phyloP scores from a whole-genome alignment of 495 filamentous ascomycete genomes.

The Aspergillus avenaceus region DNA sequence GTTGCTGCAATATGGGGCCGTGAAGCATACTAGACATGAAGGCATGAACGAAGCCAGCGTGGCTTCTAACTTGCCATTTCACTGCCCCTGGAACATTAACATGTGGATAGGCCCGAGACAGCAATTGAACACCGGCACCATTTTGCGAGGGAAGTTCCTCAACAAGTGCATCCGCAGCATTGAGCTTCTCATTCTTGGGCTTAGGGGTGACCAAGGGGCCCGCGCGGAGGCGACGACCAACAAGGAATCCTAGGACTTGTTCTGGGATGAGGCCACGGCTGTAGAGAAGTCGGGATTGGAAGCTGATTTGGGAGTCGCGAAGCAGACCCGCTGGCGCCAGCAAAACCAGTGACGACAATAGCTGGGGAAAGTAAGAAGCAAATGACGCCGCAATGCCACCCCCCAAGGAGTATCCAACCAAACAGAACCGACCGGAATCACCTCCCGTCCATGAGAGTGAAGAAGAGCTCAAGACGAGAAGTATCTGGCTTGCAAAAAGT shows the following conservation, averaged over 20 bases:
- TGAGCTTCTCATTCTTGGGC: slow-evolving; percentile 28
- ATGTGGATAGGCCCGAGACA: slow-evolving; percentile 42
- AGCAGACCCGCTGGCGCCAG: slow-evolving; percentile 74
- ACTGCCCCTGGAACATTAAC: slow-evolving; percentile 44
- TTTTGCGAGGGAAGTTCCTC: slow-evolving; percentile 33
- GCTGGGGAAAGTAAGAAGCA: slow-evolving; percentile 61
- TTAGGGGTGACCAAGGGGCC: slow-evolving; percentile 37
- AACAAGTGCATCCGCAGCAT: slow-evolving; percentile 31
- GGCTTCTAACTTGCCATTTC: slow-evolving; percentile 53
- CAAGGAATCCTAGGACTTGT: slow-evolving; percentile 46
- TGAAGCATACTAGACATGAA: slow-evolving; percentile 57
- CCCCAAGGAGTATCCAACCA: slow-evolving; percentile 83
- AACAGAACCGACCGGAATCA: slow-evolving; percentile 51
- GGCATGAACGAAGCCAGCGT: slow-evolving; percentile 51
- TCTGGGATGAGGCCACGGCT: slow-evolving; percentile 55
- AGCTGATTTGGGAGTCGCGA: slow-evolving; percentile 57
- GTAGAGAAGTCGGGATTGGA: slow-evolving; percentile 58
- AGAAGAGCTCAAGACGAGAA: slow-evolving; percentile 68
- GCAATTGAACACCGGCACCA: slow-evolving; percentile 33
- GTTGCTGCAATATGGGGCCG: slow-evolving; percentile 49
- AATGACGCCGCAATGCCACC: slow-evolving; percentile 77
- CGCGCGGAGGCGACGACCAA: slow-evolving; percentile 50
- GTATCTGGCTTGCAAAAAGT: slow-evolving; percentile 71
- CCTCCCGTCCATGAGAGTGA: slow-evolving; percentile 61
- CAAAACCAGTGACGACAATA: slow-evolving; percentile 64